Conservation (phyloP, 495 filamentous ascomycete genomes). For the Extremus antarcticus region DNA sequence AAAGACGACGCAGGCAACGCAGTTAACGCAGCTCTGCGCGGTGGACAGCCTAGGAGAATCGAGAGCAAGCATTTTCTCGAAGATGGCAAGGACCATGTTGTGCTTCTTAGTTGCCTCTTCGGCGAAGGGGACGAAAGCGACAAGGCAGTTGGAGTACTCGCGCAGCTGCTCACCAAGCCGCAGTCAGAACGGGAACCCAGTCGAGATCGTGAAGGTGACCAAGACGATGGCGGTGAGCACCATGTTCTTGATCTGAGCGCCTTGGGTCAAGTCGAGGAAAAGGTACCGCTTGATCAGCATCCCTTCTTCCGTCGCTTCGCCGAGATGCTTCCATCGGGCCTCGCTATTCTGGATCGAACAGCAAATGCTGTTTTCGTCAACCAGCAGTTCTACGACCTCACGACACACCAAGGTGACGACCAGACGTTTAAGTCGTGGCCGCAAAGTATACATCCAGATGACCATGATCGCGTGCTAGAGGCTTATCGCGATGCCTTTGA, state of each 20-base stretch:
- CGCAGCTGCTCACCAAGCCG: constrained; percentile 18
- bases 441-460: constrained; percentile 27
- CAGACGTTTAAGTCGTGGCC: constrained; percentile 29
- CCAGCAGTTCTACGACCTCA: constrained; percentile 29
- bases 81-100: background rate
- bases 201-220: background rate
- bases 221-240: background rate
- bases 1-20: constrained; percentile 14
- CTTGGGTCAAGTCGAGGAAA: background rate
- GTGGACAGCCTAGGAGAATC: constrained; percentile 5
- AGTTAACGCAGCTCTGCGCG: constrained; percentile 14
- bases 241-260: background rate
- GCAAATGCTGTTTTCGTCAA: constrained; percentile 31
- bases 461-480: constrained; percentile 29
- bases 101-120: constrained; percentile 25
- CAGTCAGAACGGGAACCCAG: background rate
- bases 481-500: constrained; percentile 28
- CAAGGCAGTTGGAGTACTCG: constrained; percentile 20
- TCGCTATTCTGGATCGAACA: constrained; percentile 29
- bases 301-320: constrained; percentile 29
- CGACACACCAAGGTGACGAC: constrained; percentile 21
- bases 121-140: constrained; percentile 12
- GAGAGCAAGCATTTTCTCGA: constrained; percentile 16
- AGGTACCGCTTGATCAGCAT: constrained; percentile 14
- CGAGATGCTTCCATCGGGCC: constrained; percentile 29